Conservation (phyloP, 225 moss, liverwort and hornwort species). For the Ulota crispa region DNA sequence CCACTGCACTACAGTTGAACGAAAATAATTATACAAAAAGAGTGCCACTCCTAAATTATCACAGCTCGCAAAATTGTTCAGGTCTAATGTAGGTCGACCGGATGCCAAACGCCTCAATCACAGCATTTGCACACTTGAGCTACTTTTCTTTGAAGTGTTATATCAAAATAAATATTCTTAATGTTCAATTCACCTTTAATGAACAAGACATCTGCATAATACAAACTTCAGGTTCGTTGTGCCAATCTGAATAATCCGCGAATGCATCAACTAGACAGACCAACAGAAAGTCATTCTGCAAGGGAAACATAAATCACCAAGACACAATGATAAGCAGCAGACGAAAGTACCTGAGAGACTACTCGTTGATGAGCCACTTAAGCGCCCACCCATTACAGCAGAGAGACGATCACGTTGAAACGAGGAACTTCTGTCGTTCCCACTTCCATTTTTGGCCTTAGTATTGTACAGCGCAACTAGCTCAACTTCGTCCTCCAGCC, state of each 20-base stretch:
- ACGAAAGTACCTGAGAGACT: conserved; percentile 68
- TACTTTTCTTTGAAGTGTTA: conserved; percentile 13
- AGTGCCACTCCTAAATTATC: conserved; percentile 24
- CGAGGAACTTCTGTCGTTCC: conserved; percentile 60
- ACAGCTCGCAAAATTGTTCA: conserved; percentile 24
- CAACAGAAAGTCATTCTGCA: neutral
- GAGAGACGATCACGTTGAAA: conserved; percentile 69
- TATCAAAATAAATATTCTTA: conserved; percentile 17
- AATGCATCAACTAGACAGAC: conserved; percentile 14
- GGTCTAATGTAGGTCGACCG: conserved; percentile 11
- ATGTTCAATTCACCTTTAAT: conserved; percentile 28
- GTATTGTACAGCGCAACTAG: conserved; percentile 67
- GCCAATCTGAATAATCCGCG: conserved; percentile 10
- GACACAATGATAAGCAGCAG: conserved; percentile 13
- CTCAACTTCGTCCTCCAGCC: conserved; percentile 87
- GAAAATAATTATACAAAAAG: conserved; percentile 5
- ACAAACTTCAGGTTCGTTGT: conserved; percentile 28
- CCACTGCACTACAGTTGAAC: conserved; percentile 15
- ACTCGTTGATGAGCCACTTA: conserved; percentile 52
- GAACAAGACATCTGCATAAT: conserved; percentile 28
- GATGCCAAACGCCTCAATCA: conserved; percentile 35
- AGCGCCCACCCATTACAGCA: conserved; percentile 62
- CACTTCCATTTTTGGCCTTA: conserved; percentile 48
- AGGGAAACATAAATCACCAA: conserved; percentile 18
- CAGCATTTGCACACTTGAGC: conserved; percentile 29